phyloP scores from a whole-genome alignment of 2,329 filamentous ascomycete genomes.

The Tolypocladium pustulatum region DNA sequence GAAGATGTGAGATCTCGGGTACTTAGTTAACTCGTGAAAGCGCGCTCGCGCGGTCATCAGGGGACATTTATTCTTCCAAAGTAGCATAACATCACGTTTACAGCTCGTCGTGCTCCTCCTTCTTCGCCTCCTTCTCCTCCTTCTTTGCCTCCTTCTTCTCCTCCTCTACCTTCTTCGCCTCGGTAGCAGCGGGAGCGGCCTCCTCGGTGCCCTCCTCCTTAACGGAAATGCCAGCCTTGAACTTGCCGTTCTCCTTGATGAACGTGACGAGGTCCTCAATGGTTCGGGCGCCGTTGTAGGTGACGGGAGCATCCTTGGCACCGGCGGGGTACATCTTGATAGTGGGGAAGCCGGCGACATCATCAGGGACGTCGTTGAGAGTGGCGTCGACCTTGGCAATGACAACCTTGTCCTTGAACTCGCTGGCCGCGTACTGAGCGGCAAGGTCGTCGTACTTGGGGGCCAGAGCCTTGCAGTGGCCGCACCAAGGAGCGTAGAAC shows the following conservation, averaged over 20 bases:
- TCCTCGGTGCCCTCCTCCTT: constrained; percentile 46
- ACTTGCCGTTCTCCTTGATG: constrained; percentile 89
- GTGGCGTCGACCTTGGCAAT: constrained; percentile 98
- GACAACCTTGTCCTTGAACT: constrained; percentile 73
- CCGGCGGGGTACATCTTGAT: constrained; percentile 97
- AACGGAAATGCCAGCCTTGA: constrained; percentile 60
- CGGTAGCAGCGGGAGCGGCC: constrained; percentile 40
- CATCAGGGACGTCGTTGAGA: constrained; percentile 89
- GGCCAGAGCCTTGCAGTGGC: constrained; percentile 97
- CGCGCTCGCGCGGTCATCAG: constrained; percentile 22
- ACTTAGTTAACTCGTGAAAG: constrained; percentile 14
- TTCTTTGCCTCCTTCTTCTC: constrained; percentile 32
- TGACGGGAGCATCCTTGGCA: constrained; percentile 72
- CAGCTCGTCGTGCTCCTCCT: constrained; percentile 61
- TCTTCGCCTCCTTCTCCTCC: constrained; percentile 18
- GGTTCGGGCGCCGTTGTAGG: constrained; percentile 80
- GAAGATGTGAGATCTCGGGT: constrained; percentile 15
- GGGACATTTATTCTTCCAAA: constrained; percentile 10
- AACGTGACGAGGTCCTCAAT: constrained; percentile 88
- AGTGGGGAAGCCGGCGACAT: constrained; percentile 95
- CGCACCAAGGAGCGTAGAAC: constrained; percentile 99
- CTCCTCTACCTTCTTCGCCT: constrained; percentile 34
- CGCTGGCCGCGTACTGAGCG: constrained; percentile 62
- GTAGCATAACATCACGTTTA: constrained; percentile 36
- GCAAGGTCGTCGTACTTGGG: constrained; percentile 95